Evolutionary conservation across 2,329 filamentous ascomycete species (phyloP).

Genomic region (Aureobasidium sp.): DNA sequence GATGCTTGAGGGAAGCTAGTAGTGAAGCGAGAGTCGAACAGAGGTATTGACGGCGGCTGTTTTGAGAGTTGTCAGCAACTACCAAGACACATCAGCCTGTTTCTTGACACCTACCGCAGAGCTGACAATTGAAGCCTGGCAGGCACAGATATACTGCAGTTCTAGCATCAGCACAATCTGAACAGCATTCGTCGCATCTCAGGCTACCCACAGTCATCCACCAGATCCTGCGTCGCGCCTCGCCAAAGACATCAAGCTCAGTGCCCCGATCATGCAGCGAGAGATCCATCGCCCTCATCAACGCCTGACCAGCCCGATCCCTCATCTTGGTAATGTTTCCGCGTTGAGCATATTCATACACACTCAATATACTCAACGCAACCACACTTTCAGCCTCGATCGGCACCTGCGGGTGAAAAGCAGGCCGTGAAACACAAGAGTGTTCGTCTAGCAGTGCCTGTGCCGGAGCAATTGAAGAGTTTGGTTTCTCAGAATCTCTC

Average conservation of each 20-base stretch:
- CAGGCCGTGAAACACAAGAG: slow-evolving; percentile 29
- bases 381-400: slow-evolving; percentile 44
- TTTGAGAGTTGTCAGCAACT: not conserved
- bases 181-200: not conserved
- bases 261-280: slow-evolving; percentile 36
- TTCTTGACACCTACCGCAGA: slow-evolving; percentile 34
- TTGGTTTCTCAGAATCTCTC: slow-evolving; percentile 41
- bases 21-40: slow-evolving; percentile 41
- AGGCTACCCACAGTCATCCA: slow-evolving; percentile 44
- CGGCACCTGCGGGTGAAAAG: slow-evolving; percentile 41
- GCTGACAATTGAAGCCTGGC: slow-evolving; percentile 47
- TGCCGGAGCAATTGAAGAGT: slow-evolving; percentile 39
- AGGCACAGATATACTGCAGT: slow-evolving; percentile 42
- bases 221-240: slow-evolving; percentile 44
- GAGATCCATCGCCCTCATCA: slow-evolving; percentile 42
- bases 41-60: slow-evolving; percentile 39
- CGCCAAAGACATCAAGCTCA: slow-evolving; percentile 36
- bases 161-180: not conserved
- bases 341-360: slow-evolving; percentile 49
- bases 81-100: not conserved
- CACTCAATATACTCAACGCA: slow-evolving; percentile 42
- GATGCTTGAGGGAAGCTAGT: slow-evolving; percentile 24
- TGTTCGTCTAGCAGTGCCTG: slow-evolving; percentile 38
- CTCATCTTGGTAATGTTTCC: slow-evolving; percentile 49
- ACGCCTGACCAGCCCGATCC: slow-evolving; percentile 42